phyloP scores from a whole-genome alignment of 441 rosid species.

The Pelargonium fulgidum region DNA sequence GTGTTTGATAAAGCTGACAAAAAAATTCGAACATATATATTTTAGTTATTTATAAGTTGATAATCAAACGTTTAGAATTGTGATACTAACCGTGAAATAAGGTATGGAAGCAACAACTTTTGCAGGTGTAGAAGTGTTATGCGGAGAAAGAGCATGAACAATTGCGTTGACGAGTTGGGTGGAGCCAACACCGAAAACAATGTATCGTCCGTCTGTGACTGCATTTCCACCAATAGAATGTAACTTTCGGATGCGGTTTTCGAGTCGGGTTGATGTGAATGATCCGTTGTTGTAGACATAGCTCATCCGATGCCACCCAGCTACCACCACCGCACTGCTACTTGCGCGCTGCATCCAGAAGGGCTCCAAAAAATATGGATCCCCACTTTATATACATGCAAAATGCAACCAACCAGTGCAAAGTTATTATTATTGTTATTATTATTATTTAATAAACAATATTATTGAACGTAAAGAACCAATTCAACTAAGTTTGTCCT shows the following conservation, averaged over 20 bases:
- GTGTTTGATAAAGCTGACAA: conserved; percentile 25
- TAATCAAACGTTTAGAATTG: too few relatives aligned
- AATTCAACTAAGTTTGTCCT: too few relatives aligned
- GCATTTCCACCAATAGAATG: conserved; percentile 19
- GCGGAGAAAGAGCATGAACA: conserved; percentile 38
- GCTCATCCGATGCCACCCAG: conserved; percentile 25
- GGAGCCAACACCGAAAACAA: conserved; percentile 21
- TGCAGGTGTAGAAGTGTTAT: conserved; percentile 34
- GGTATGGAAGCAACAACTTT: conserved; percentile 39
- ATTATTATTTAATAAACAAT: too few relatives aligned
- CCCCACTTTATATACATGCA: conserved; percentile 22
- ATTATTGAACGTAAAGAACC: too few relatives aligned
- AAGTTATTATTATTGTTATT: too few relatives aligned
- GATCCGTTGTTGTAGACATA: conserved; percentile 12
- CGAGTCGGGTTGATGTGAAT: conserved; percentile 11
- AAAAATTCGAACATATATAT: too few relatives aligned
- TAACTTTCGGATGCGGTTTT: conserved; percentile 13
- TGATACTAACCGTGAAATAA: conserved; percentile 30
- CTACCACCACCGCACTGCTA: conserved; percentile 17
- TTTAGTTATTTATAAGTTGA: too few relatives aligned
- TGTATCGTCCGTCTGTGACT: conserved; percentile 16
- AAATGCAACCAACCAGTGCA: too few relatives aligned
- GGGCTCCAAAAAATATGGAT: too few relatives aligned
- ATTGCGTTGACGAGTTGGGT: conserved; percentile 35
- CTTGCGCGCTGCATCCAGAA: conserved; percentile 21